A percentile compares a stretch with the other conserved stretches of the same genome.
Conservation (phyloP, 208 protist species). For the Trypanosomatidae sp. region DNA sequence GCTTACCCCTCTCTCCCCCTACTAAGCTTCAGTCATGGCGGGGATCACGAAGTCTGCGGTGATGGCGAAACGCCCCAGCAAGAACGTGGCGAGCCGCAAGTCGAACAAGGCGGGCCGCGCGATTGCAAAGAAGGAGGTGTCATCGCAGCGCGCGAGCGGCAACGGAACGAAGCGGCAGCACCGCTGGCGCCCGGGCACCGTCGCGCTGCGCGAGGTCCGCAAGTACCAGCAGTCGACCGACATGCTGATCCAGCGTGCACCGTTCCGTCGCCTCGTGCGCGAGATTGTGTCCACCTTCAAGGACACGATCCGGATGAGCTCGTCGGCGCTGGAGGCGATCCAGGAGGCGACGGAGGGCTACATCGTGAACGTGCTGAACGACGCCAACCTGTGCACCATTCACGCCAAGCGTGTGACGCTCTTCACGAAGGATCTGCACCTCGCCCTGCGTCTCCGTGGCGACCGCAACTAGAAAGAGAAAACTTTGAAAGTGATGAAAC, state of each 20-base stretch:
- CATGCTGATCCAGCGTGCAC: constrained; percentile 98
- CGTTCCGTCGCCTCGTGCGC: constrained; percentile 99
- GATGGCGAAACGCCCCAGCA: constrained; percentile 65
- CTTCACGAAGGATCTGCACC: constrained; percentile 99
- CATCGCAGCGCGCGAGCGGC: neutral
- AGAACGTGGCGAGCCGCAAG: constrained; percentile 76
- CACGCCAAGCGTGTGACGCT: constrained; percentile 99
- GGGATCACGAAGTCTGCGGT: constrained; percentile 52
- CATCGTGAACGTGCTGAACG: constrained; percentile 90
- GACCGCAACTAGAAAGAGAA: constrained; percentile 38
- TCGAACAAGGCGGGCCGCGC: constrained; percentile 69
- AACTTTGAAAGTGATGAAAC: neutral
- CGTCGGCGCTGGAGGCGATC: constrained; percentile 82
- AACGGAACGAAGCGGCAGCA: constrained; percentile 96
- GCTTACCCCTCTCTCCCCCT: neutral
- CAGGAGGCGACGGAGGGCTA: constrained; percentile 98
- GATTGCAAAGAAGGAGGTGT: constrained; percentile 65
- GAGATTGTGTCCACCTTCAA: constrained; percentile 98
- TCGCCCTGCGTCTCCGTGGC: constrained; percentile 97
- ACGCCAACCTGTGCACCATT: constrained; percentile 98
- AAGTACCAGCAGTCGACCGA: constrained; percentile 99
- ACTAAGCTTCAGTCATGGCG: constrained; percentile 27
- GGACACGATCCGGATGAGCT: constrained; percentile 77
- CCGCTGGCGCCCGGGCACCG: constrained; percentile 98
- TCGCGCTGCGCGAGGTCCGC: constrained; percentile 99